Percentiles rank a stretch among this genome's conserved stretches.
Evolutionary conservation across 2,329 filamentous ascomycete genomes (phyloP).

Genomic region (Emergomyces pasteurianus): DNA sequence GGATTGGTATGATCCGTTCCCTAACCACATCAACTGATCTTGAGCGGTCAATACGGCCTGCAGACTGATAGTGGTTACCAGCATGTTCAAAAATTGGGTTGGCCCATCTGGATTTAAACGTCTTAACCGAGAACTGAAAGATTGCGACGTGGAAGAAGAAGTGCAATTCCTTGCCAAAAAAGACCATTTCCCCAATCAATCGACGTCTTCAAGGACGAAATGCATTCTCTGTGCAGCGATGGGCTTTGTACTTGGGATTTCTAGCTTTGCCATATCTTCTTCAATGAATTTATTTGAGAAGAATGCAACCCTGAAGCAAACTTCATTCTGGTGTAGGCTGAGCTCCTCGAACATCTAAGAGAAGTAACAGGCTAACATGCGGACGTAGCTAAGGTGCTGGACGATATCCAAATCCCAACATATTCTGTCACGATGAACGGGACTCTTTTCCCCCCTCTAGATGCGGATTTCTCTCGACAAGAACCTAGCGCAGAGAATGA

Average conservation of each 20-base stretch:
- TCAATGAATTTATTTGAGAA: neutral
- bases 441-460: conserved; percentile 15
- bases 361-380: neutral
- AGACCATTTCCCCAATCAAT: neutral
- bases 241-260: neutral
- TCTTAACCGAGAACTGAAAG: neutral
- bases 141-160: neutral
- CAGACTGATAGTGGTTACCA: neutral
- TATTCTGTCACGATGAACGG: conserved; percentile 14
- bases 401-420: conserved; percentile 7
- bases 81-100: neutral
- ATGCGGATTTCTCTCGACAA: conserved; percentile 16
- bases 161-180: neutral
- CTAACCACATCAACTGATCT: neutral
- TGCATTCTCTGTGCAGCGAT: neutral
- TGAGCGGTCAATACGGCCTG: neutral
- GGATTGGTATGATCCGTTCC: neutral
- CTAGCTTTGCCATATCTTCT: neutral
- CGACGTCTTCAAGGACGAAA: neutral
- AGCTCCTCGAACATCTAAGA: neutral
- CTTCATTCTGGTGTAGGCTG: conserved; percentile 5
- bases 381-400: conserved; percentile 9
- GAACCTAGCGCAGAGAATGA: conserved; percentile 21
- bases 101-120: neutral
- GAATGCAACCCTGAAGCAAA: conserved; percentile 2